Conservation (phyloP, 2,329 filamentous ascomycete species). For the Aquanectria penicillioides region DNA sequence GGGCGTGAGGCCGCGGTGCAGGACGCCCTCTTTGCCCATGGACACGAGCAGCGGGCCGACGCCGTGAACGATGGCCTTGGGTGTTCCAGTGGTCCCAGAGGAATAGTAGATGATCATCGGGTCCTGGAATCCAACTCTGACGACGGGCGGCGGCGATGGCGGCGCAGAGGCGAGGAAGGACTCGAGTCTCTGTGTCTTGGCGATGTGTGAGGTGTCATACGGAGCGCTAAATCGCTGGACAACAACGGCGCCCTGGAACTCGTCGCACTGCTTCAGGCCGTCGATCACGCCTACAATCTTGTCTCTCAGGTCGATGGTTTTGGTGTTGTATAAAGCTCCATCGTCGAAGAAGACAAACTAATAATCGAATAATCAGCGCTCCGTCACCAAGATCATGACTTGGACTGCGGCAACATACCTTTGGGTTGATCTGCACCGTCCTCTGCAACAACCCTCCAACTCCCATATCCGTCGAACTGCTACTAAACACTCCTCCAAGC, state of each 20-base stretch:
- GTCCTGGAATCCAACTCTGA: constrained; percentile 74
- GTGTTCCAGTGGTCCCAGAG: constrained; percentile 83
- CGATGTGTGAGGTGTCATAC: constrained; percentile 66
- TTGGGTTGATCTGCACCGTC: constrained; percentile 78
- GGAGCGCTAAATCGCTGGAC: constrained; percentile 73
- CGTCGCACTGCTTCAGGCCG: constrained; percentile 68
- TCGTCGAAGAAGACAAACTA: constrained; percentile 86
- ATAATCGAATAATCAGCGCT: not conserved
- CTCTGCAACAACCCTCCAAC: constrained; percentile 80
- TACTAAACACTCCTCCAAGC: constrained; percentile 80
- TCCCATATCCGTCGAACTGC: constrained; percentile 85
- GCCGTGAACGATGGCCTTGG: constrained; percentile 87
- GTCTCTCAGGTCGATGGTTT: constrained; percentile 73
- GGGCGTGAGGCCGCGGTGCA: constrained; percentile 56
- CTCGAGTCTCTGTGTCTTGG: constrained; percentile 56
- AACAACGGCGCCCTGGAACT: constrained; percentile 72
- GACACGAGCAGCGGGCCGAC: constrained; percentile 71
- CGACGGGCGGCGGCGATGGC: constrained; percentile 59
- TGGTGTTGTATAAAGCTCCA: constrained; percentile 81
- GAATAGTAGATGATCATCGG: constrained; percentile 83
- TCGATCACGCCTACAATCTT: constrained; percentile 79
- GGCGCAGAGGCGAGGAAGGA: constrained; percentile 53
- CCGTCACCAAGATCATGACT: not conserved
- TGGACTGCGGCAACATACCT: constrained; percentile 49
- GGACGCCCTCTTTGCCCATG: constrained; percentile 65